Percentiles rank a stretch among this genome's conserved stretches.
Evolutionary conservation across 148 eudicot genomes (phyloP).

Genomic region (Nyssa sinensis): DNA sequence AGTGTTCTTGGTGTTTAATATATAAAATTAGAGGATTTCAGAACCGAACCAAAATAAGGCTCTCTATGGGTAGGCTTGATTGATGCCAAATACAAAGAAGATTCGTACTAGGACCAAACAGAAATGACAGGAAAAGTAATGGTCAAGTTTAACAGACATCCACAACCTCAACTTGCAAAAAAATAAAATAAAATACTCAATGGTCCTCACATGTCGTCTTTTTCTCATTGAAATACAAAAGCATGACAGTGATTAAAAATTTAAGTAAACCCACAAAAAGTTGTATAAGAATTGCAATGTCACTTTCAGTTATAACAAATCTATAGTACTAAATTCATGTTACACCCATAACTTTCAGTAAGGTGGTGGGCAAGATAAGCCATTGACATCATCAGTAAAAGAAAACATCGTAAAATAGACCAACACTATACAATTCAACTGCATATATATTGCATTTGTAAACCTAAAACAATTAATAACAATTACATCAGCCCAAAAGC

Average conservation of each 20-base stretch:
- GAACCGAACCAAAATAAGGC: slow-evolving; percentile 19
- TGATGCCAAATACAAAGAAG: slow-evolving; percentile 33
- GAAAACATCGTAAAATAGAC: neutral
- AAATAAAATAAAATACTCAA: slow-evolving; percentile 6
- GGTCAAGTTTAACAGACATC: slow-evolving; percentile 27
- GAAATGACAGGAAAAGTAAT: slow-evolving; percentile 25
- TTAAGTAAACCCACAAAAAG: slow-evolving; percentile 10
- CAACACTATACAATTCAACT: neutral
- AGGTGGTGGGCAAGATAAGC: slow-evolving; percentile 8
- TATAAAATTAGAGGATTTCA: neutral
- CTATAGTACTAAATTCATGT: neutral
- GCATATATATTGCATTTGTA: neutral
- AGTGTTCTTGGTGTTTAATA: neutral
- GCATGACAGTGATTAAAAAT: slow-evolving; percentile 20
- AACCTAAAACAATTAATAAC: neutral
- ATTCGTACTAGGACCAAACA: slow-evolving; percentile 31
- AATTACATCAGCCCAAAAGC: neutral
- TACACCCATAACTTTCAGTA: slow-evolving; percentile 19
- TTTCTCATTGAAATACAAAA: slow-evolving; percentile 9
- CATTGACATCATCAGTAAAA: neutral
- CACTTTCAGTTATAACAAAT: slow-evolving; percentile 22
- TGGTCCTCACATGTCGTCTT: slow-evolving; percentile 22
- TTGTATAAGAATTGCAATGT: slow-evolving; percentile 6
- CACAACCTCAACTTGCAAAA: slow-evolving; percentile 51
- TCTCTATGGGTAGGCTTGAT: slow-evolving; percentile 22